These are phyloP conservation scores for Crithidia mellificae DNA, from an alignment of 208 protist species.

Conservation along the genomic window DNA sequence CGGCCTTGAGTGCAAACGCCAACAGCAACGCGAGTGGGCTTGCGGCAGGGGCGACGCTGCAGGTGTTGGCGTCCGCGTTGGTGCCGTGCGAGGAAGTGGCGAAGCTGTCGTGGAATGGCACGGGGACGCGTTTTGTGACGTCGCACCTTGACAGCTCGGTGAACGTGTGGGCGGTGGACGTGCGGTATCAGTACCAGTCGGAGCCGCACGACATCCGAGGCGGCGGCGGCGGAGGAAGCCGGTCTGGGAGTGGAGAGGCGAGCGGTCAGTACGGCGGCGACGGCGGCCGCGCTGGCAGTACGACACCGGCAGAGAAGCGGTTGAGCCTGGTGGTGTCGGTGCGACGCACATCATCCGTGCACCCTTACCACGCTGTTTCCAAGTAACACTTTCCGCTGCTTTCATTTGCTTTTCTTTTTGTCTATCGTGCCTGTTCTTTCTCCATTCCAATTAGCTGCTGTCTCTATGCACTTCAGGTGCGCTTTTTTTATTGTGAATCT, in stretches of 20 bases:
- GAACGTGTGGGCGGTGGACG: constrained; percentile 64
- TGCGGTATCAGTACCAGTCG: constrained; percentile 39
- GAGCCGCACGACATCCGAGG: constrained; percentile 10
- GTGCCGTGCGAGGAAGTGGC: constrained; percentile 57
- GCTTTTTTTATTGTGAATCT: background rate
- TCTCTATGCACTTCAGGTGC: background rate
- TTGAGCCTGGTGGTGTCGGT: constrained; percentile 47
- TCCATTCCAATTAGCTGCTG: background rate
- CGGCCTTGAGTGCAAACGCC: background rate
- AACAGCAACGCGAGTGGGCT: background rate
- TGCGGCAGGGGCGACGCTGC: constrained; percentile 29
- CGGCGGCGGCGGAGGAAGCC: background rate
- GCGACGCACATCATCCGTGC: constrained; percentile 46
- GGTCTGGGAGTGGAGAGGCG: background rate
- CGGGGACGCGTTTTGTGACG: constrained; percentile 79
- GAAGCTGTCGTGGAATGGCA: constrained; percentile 80
- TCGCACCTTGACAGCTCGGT: constrained; percentile 75
- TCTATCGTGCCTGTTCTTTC: background rate
- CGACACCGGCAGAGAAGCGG: constrained; percentile 6
- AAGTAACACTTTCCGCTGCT: background rate
- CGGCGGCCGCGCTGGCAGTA: constrained; percentile 4
- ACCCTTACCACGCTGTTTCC: constrained; percentile 50
- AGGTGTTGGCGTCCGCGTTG: constrained; percentile 44
- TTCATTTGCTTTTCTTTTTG: background rate
- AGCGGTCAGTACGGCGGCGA: background rate